phyloP scores from a whole-genome alignment of 148 eudicot genomes.

The Spergularia marina region DNA sequence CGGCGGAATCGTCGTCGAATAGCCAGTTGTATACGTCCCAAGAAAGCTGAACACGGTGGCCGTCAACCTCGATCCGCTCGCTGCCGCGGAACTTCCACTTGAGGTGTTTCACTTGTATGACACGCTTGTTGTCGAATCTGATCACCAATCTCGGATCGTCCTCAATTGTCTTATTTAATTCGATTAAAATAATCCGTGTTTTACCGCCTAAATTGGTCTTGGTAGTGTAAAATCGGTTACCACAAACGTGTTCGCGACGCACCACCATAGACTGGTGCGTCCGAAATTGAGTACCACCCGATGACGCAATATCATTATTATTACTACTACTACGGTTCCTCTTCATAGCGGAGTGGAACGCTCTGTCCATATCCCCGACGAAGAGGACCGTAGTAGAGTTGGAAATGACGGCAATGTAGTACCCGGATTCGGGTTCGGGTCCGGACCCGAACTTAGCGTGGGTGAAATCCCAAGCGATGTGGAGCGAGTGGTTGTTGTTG shows the following conservation, averaged over 20 bases:
- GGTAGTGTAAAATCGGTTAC: conserved; percentile 43
- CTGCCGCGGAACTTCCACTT: conserved; percentile 87
- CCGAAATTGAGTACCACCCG: background rate
- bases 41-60: conserved; percentile 49
- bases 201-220: conserved; percentile 41
- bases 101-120: conserved; percentile 54
- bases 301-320: background rate
- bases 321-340: background rate
- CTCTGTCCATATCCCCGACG: conserved; percentile 41
- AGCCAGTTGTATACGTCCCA: conserved; percentile 85
- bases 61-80: conserved; percentile 65
- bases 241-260: conserved; percentile 63
- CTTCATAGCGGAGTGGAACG: conserved; percentile 31
- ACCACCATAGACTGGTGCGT: conserved; percentile 37
- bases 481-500: background rate
- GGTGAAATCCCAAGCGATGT: conserved; percentile 56
- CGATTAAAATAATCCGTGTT: conserved; percentile 42
- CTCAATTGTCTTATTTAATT: conserved; percentile 33
- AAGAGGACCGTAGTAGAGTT: conserved; percentile 39
- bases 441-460: conserved; percentile 55
- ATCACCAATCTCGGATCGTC: conserved; percentile 50
- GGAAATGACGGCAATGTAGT: conserved; percentile 48
- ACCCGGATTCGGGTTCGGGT: conserved; percentile 62
- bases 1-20: conserved; percentile 34
- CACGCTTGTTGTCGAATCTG: conserved; percentile 47